Percentiles rank a stretch among this genome's conserved stretches.
phyloP scores from a whole-genome alignment of 164 flowering plant species.

The grape (Vitis vinifera) region ASM3070453v1 NC_081813.1:24010001-24010500 shows the following conservation, averaged over 20 bases:
- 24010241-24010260: slow-evolving; percentile 70
- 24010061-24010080: slow-evolving; percentile 42
- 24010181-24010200: slow-evolving; percentile 53
- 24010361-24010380: slow-evolving; percentile 73
- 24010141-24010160: slow-evolving; percentile 49
- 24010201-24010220: slow-evolving; percentile 30
- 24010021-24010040: slow-evolving; percentile 47
- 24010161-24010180: slow-evolving; percentile 35
- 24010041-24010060: slow-evolving; percentile 35
- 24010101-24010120: slow-evolving; percentile 39
- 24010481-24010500: slow-evolving; percentile 30
- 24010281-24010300: slow-evolving; percentile 32
- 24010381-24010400: slow-evolving; percentile 63
- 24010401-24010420: slow-evolving; percentile 42
- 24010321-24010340: slow-evolving; percentile 60
- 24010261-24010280: slow-evolving; percentile 67
- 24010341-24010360: slow-evolving; percentile 56
- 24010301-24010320: slow-evolving; percentile 33
- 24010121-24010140: slow-evolving; percentile 35
- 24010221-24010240: slow-evolving; percentile 29
- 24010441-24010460: slow-evolving; percentile 40
- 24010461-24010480: slow-evolving; percentile 39
- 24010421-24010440: slow-evolving; percentile 57
- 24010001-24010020: slow-evolving; percentile 35
- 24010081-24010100: slow-evolving; percentile 41